Conservation (phyloP, 257 asterid species). For the Verbascum thapsus region DNA sequence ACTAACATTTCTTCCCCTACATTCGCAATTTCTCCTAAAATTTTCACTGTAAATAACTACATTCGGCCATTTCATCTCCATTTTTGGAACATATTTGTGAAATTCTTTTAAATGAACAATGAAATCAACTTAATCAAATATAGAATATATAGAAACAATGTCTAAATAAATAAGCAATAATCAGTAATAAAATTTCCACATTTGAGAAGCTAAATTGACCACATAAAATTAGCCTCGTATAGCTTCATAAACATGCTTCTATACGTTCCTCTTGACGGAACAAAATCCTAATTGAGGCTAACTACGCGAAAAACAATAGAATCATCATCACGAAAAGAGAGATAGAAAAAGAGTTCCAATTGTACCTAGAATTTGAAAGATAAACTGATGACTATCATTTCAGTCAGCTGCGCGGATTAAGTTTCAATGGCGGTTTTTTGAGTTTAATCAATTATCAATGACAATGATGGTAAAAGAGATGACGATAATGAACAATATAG, state of each 20-base stretch:
- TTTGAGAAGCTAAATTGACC: not conserved
- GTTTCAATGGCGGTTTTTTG: not conserved
- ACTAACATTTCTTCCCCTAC: conserved; percentile 5
- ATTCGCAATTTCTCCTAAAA: not conserved
- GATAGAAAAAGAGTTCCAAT: not conserved
- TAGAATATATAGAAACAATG: no score
- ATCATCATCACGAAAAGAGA: not conserved
- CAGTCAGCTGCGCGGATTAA: not conserved
- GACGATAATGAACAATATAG: not conserved
- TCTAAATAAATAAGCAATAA: not conserved
- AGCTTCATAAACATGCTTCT: not conserved
- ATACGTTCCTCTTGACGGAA: not conserved
- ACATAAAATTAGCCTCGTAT: not conserved
- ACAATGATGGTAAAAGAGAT: not conserved
- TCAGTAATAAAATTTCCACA: not conserved
- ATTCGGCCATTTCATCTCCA: not conserved
- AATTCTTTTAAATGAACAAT: not conserved
- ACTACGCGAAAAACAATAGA: conserved; percentile 1
- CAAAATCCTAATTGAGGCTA: conserved; percentile 4
- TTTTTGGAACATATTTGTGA: no score
- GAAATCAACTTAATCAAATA: not conserved
- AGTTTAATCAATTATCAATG: not conserved
- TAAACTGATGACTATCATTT: conserved; percentile 19
- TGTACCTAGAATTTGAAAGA: conserved; percentile 19
- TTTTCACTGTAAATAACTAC: not conserved